Percentiles rank a stretch among this genome's conserved stretches.
Evolutionary conservation across 2,329 filamentous ascomycete species (phyloP).

Genomic region (Fulvia fulva): DNA sequence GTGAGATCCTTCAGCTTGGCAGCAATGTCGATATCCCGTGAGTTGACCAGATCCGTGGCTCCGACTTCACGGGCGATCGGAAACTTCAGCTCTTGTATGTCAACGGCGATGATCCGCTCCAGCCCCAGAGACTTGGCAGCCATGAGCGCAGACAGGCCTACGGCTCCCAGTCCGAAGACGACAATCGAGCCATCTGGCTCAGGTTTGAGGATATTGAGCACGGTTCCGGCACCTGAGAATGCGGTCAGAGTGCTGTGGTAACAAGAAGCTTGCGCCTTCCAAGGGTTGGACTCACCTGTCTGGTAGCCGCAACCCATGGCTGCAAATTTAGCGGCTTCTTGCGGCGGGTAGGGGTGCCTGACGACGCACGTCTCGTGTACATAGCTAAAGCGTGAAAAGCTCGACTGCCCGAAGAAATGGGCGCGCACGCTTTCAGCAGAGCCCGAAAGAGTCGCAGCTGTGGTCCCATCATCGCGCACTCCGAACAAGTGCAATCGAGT

Average conservation of each 20-base stretch:
- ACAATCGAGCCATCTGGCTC: background rate
- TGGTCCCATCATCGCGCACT: slow-evolving; percentile 11
- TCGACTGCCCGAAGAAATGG: slow-evolving; percentile 20
- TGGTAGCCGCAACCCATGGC: background rate
- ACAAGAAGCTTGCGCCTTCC: background rate
- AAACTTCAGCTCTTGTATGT: background rate
- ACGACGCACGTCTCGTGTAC: slow-evolving; percentile 14
- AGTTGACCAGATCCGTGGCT: background rate
- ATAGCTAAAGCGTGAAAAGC: slow-evolving; percentile 13
- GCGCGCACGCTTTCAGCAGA: slow-evolving; percentile 15
- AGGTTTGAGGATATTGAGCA: background rate
- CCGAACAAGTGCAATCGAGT: slow-evolving; percentile 14
- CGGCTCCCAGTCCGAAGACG: background rate
- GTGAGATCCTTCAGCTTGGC: background rate
- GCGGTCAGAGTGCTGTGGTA: background rate
- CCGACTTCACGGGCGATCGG: background rate
- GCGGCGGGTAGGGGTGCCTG: background rate
- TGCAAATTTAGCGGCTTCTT: background rate
- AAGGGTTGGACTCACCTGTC: background rate
- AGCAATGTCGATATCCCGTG: background rate
- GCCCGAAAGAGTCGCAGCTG: slow-evolving; percentile 9
- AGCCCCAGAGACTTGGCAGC: background rate
- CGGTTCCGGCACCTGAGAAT: background rate
- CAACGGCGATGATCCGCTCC: background rate
- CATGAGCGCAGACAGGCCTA: background rate